A percentile compares a stretch with the other conserved stretches of the same genome.
Evolutionary conservation across 2,329 filamentous ascomycete genomes (phyloP).

Genomic region (Aspergillus spinulosporus): DNA sequence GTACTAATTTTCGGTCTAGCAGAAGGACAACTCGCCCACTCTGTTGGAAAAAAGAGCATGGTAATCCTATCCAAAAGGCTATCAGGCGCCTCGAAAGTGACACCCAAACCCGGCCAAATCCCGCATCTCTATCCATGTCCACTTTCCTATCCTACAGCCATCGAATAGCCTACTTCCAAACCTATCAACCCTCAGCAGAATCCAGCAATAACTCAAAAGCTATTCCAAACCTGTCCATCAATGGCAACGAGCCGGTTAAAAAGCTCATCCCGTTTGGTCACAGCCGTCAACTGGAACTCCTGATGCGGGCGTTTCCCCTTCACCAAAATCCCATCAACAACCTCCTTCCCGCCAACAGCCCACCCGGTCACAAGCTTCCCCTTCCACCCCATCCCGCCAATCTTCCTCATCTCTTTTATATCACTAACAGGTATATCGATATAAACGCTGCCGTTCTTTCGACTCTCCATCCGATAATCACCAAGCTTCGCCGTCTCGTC

Average conservation of each 20-base stretch:
- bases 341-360: constrained; percentile 67
- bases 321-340: constrained; percentile 74
- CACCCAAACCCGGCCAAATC: too few species aligned
- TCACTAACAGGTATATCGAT: constrained; percentile 72
- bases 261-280: constrained; percentile 71
- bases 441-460: constrained; percentile 57
- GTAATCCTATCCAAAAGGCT: too few species aligned
- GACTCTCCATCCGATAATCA: constrained; percentile 51
- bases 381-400: constrained; percentile 83
- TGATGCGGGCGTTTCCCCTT: constrained; percentile 55
- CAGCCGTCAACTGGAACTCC: constrained; percentile 66
- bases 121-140: too few species aligned
- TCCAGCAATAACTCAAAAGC: neutral
- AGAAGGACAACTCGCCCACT: too few species aligned
- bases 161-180: neutral
- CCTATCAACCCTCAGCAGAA: constrained; percentile 1
- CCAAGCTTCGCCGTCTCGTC: constrained; percentile 33
- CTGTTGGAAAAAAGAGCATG: too few species aligned
- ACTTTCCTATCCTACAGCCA: too few species aligned
- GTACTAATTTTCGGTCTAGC: too few species aligned
- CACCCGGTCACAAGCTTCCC: constrained; percentile 78
- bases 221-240: constrained; percentile 73
- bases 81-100: too few species aligned
- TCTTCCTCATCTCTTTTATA: constrained; percentile 72
- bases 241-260: constrained; percentile 81